phyloP scores from a whole-genome alignment of 2,329 filamentous ascomycete species.

The Fusarium nelsonii region DNA sequence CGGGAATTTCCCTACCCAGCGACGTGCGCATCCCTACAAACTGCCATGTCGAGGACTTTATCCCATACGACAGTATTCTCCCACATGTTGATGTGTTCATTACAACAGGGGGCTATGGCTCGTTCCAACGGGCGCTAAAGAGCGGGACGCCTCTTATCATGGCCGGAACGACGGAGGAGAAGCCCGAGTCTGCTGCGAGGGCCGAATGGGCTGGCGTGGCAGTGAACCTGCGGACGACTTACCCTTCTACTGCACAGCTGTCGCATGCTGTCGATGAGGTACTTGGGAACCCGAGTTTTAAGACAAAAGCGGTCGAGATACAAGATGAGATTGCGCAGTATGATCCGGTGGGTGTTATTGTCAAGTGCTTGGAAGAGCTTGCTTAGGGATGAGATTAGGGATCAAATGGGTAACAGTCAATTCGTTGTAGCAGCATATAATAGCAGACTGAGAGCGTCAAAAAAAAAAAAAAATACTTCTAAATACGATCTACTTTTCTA shows the following conservation, averaged over 20 bases:
- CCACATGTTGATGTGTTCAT: background rate
- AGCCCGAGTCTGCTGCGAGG: slow-evolving; percentile 5
- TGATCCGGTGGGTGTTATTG: slow-evolving; percentile 1
- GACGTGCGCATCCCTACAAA: background rate
- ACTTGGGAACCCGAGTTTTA: background rate
- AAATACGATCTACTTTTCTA: too few species aligned
- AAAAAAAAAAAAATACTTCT: too few species aligned
- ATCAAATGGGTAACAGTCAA: too few species aligned
- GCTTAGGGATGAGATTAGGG: background rate
- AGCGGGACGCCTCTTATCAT: background rate
- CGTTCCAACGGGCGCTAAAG: background rate
- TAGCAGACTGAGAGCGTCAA: background rate
- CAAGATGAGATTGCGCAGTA: background rate
- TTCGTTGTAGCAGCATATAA: background rate
- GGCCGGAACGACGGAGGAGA: slow-evolving; percentile 8
- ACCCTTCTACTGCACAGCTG: slow-evolving; percentile 4
- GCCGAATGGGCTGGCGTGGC: slow-evolving; percentile 8
- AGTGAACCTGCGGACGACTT: background rate
- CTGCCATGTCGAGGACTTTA: background rate
- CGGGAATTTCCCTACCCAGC: background rate
- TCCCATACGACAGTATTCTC: slow-evolving; percentile 8
- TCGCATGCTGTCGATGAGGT: background rate
- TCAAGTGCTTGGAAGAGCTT: background rate
- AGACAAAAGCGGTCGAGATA: background rate
- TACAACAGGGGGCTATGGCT: background rate